A percentile compares a stretch with the other conserved stretches of the same genome.
phyloP scores from a whole-genome alignment of 78 protist genomes.

The Dictyostelium firmibasis region DNA sequence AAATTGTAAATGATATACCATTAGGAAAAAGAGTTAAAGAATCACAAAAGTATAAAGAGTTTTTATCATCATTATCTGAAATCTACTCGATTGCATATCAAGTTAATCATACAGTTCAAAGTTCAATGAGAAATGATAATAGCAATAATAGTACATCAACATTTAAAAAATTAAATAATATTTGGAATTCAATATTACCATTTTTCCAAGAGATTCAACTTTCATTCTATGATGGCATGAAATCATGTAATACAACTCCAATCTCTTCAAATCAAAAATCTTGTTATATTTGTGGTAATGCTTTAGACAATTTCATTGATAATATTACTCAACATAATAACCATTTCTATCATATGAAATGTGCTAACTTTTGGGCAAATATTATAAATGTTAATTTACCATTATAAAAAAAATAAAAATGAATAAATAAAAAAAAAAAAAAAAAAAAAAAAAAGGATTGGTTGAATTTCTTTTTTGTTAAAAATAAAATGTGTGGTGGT shows the following conservation, averaged over 20 bases:
- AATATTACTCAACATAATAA: constrained; percentile 16
- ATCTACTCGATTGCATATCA: constrained; percentile 51
- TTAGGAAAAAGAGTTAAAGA: background rate
- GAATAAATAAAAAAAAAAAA: background rate
- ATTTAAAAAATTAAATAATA: background rate
- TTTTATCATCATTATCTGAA: constrained; percentile 17
- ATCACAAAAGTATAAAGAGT: constrained; percentile 38
- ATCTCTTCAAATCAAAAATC: background rate
- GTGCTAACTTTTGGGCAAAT: constrained; percentile 79
- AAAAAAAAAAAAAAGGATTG: background rate
- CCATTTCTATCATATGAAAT: constrained; percentile 40
- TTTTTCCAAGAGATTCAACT: constrained; percentile 19
- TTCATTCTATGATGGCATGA: constrained; percentile 20
- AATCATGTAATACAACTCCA: constrained; percentile 9
- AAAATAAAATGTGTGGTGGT: background rate
- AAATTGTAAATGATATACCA: background rate
- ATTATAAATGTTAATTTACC: constrained; percentile 52
- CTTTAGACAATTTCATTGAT: constrained; percentile 18
- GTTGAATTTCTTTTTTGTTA: background rate
- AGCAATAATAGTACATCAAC: background rate
- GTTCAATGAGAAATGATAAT: background rate
- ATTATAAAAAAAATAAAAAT: background rate
- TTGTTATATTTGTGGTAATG: constrained; percentile 56
- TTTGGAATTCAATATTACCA: constrained; percentile 18
- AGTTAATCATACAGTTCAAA: background rate